Base-by-base conservation (phyloP, 2,329 filamentous ascomycete genomes). In the Chaetomium sp. region DNA sequence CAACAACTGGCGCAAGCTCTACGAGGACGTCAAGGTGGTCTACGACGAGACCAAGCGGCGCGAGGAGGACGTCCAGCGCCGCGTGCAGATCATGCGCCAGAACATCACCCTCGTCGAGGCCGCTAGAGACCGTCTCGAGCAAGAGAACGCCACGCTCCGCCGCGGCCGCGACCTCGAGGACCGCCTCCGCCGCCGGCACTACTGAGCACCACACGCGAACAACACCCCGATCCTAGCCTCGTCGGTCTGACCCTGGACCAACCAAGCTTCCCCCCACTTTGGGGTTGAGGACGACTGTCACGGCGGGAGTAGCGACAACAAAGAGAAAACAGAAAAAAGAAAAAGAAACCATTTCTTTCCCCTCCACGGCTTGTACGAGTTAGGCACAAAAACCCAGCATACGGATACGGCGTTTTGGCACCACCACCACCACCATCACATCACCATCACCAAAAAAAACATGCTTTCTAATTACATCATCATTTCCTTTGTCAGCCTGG, bases 111-210 rank as follows among this genome's bases (percentile, higher is more conserved):
- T 72, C 13, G 68, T 73, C 27, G 70, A 72, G 50, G 67, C 70
- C 27, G 69, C 73, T 35, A 75, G 74, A 57, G 51, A 68, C 51
- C 58, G 57, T 10, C 68, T 76, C 13, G 66, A 68, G 56, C 64
- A 65, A 29, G 73, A 78, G 68, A 73, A 72, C 54, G 72, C 72
- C 42, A 66, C 69, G 19, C 70, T 75, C 42, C 68, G 58, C 62
- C 69, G 71, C 31, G 67, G 70, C 10, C 69, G 71, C 33, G 67
- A 70, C 8, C 70, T 77, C 23, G 60, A 61, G 50, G 35, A 60
- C 8, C 49, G 59, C 9, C 35, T 58, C 21, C 42, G 51, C 31
- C 56, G 60, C 1, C 60, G 59, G n/a, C 16, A 35, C 49, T 54
- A 42, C 33, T 60, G 25, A 53, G 16, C 13, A 19, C 38, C 16